phyloP scores from a whole-genome alignment of 768 basidiomycete genomes.

The Leccinellum rugosiceps region DNA sequence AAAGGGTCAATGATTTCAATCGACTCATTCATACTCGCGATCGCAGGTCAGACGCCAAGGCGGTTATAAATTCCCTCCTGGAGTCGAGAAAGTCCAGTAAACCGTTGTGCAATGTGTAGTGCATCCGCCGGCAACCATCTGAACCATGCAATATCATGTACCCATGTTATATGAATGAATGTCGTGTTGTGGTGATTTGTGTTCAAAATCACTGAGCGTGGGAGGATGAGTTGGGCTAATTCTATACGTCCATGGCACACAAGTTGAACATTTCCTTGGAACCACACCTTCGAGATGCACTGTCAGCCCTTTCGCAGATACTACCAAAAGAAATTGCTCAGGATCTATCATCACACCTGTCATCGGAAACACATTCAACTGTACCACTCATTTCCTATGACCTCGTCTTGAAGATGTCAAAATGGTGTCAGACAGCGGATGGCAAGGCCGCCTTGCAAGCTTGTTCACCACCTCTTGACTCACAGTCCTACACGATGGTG shows the following conservation, averaged over 20 bases:
- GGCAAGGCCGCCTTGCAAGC: conserved; percentile 41
- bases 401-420: conserved; percentile 55
- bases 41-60: conserved; percentile 64
- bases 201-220: not conserved
- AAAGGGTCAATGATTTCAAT: not conserved
- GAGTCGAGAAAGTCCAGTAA: conserved; percentile 49
- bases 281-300: conserved; percentile 50
- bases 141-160: not conserved
- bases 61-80: conserved; percentile 57
- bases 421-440: conserved; percentile 60
- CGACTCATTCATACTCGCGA: conserved; percentile 12
- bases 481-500: conserved; percentile 63
- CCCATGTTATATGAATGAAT: not conserved
- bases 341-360: conserved; percentile 41
- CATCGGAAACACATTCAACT: conserved; percentile 4
- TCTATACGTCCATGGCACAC: conserved; percentile 5
- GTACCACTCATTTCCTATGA: conserved; percentile 58
- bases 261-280: conserved; percentile 64
- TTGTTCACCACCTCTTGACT: conserved; percentile 43
- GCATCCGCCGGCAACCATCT: not conserved
- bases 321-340: conserved; percentile 45
- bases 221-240: not conserved
- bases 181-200: too few species aligned
- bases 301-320: conserved; percentile 44
- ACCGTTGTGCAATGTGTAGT: not conserved